Percentiles rank a stretch among this genome's conserved stretches.
These are phyloP conservation scores for Hirschfeldia incana DNA, from an alignment of 345 rosid species.

Conservation along the genomic window DNA sequence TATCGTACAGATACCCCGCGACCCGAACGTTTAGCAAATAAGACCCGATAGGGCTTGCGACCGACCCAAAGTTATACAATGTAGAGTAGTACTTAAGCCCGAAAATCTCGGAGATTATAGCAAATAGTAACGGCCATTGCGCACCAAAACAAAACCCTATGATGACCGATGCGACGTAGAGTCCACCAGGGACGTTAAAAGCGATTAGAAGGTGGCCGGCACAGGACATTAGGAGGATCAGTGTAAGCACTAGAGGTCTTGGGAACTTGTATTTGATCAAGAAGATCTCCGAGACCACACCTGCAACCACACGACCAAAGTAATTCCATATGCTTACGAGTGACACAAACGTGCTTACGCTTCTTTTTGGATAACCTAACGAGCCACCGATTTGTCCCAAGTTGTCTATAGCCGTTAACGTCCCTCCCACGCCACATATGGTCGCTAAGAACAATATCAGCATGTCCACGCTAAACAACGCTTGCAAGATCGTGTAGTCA, in stretches of 20 bases:
- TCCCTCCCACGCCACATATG: slow-evolving; percentile 52
- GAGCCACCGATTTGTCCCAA: slow-evolving; percentile 53
- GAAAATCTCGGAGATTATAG: slow-evolving; percentile 56
- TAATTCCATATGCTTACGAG: slow-evolving; percentile 62
- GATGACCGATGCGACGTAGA: slow-evolving; percentile 51
- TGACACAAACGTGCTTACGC: slow-evolving; percentile 50
- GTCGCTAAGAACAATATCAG: slow-evolving; percentile 49
- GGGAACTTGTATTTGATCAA: slow-evolving; percentile 49
- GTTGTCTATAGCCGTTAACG: slow-evolving; percentile 49
- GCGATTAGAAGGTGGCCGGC: slow-evolving; percentile 52
- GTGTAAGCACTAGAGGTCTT: slow-evolving; percentile 46
- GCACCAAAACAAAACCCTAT: slow-evolving; percentile 60
- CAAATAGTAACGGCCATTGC: slow-evolving; percentile 48
- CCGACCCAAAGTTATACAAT: slow-evolving; percentile 46
- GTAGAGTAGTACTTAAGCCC: slow-evolving; percentile 61
- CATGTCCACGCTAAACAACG: slow-evolving; percentile 59
- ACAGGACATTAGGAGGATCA: slow-evolving; percentile 45
- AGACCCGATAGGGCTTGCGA: slow-evolving; percentile 52
- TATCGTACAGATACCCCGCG: slow-evolving; percentile 53
- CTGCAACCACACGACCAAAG: slow-evolving; percentile 53
- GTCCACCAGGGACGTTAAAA: slow-evolving; percentile 50
- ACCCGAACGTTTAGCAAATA: slow-evolving; percentile 50
- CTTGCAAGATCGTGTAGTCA: slow-evolving; percentile 56
- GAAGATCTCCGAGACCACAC: slow-evolving; percentile 50
- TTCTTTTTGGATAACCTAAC: slow-evolving; percentile 44